These are phyloP conservation scores for Geranomyces michiganensis DNA, from an alignment of 192 early-diverging fungal genomes.

Conservation along the genomic window DNA sequence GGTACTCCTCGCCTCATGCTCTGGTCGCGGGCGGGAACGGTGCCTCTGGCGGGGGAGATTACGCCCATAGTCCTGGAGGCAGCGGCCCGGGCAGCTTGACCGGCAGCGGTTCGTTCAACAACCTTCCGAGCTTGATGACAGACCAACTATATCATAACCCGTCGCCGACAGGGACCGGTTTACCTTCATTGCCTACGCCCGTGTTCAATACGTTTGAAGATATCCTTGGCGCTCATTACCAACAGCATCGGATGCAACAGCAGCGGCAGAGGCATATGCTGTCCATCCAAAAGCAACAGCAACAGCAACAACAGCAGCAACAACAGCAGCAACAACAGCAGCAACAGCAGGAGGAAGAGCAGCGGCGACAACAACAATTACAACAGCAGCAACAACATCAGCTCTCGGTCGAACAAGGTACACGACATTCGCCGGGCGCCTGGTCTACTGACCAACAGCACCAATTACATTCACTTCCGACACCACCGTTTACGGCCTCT, in stretches of 20 bases:
- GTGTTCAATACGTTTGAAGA: constrained; percentile 28
- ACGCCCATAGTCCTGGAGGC: background rate
- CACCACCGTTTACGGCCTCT: constrained; percentile 32
- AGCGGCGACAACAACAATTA: background rate
- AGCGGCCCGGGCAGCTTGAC: background rate
- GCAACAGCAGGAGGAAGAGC: constrained; percentile 5
- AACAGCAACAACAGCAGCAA: constrained; percentile 10
- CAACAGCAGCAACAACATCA: constrained; percentile 14
- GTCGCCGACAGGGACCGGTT: constrained; percentile 23
- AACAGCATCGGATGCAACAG: constrained; percentile 20
- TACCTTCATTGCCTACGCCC: constrained; percentile 25
- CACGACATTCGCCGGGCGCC: background rate
- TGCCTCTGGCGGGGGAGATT: background rate
- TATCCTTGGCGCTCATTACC: constrained; percentile 21
- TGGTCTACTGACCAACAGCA: background rate
- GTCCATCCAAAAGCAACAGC: background rate
- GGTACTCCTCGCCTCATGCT: background rate
- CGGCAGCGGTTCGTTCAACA: background rate
- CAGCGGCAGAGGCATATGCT: constrained; percentile 1
- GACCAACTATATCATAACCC: constrained; percentile 15
- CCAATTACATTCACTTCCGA: constrained; percentile 21
- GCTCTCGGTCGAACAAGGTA: background rate
- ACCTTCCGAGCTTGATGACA: constrained; percentile 13
- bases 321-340: constrained; percentile 1
- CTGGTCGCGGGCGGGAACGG: background rate